Percentiles rank a stretch among this genome's conserved stretches.
Evolutionary conservation across 1,139 yeast genomes (phyloP).

Genomic region (Pichia sp.): DNA sequence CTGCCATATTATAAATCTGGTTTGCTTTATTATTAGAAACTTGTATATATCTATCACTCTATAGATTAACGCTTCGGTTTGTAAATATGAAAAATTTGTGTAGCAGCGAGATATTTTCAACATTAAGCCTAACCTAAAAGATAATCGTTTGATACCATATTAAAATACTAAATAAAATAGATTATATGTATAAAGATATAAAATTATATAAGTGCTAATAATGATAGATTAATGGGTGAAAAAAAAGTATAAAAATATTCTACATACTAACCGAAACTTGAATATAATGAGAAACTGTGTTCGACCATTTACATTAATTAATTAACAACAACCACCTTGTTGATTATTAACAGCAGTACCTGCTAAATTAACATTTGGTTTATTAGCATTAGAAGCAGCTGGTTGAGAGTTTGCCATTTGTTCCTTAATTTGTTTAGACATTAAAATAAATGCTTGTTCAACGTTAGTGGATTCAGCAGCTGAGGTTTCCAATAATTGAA

Average conservation of each 20-base stretch:
- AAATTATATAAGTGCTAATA: background rate
- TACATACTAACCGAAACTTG: background rate
- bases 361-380: conserved; percentile 75
- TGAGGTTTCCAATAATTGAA: conserved; percentile 94
- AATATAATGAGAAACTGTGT: background rate
- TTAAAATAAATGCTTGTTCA: conserved; percentile 95
- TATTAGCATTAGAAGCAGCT: conserved; percentile 40
- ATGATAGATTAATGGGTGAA: background rate
- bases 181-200: background rate
- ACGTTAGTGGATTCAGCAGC: conserved; percentile 95
- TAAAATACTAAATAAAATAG: background rate
- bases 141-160: background rate
- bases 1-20: conserved; percentile 40
- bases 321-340: conserved; percentile 72
- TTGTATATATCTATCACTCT: background rate
- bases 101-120: background rate
- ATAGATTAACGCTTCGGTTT: background rate
- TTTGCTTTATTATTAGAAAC: background rate
- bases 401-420: conserved; percentile 70
- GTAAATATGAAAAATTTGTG: background rate
- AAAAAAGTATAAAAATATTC: background rate
- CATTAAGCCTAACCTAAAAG: background rate
- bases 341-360: conserved; percentile 78
- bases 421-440: conserved; percentile 98
- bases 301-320: background rate